Percentiles rank a stretch among this genome's conserved stretches.
Conservation (phyloP, 2,329 filamentous ascomycete species). For the Trichoderma atroviride region DNA sequence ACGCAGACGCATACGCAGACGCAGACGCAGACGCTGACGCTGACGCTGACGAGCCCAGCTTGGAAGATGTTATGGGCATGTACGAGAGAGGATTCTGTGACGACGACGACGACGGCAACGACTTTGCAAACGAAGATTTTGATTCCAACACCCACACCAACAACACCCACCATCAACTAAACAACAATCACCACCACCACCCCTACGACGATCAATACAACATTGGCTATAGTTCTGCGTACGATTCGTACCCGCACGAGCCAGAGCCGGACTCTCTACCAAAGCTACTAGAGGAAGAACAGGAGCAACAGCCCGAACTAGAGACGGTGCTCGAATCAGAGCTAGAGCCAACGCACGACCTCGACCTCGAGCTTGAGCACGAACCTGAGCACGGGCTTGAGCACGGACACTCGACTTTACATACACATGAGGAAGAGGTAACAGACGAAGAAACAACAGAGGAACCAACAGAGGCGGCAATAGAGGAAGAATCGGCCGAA, state of each 20-base stretch:
- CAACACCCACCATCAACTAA: constrained; percentile 33
- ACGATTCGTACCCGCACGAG: constrained; percentile 1
- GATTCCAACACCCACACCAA: constrained; percentile 38
- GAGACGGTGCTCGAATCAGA: neutral
- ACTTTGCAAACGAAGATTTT: constrained; percentile 23
- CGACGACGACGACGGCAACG: constrained; percentile 45
- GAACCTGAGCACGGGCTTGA: neutral
- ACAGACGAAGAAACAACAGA: constrained; percentile 30
- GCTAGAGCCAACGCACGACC: neutral
- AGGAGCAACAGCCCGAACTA: neutral
- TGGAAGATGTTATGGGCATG: constrained; percentile 71
- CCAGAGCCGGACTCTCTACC: neutral
- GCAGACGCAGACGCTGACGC: neutral
- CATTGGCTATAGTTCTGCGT: neutral
- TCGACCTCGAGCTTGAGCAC: neutral
- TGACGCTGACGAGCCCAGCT: constrained; percentile 55
- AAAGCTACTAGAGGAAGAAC: neutral
- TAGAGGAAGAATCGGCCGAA: constrained; percentile 20
- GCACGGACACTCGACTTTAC: constrained; percentile 12
- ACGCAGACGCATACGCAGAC: no score
- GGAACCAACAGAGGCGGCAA: constrained; percentile 26
- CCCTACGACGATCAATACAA: constrained; percentile 14
- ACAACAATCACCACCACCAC: constrained; percentile 13
- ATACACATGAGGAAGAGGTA: constrained; percentile 17
- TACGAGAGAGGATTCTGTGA: constrained; percentile 65